These are phyloP conservation scores for Borovskyia barvae DNA, from an alignment of 208 protist species.

Conservation along the genomic window DNA sequence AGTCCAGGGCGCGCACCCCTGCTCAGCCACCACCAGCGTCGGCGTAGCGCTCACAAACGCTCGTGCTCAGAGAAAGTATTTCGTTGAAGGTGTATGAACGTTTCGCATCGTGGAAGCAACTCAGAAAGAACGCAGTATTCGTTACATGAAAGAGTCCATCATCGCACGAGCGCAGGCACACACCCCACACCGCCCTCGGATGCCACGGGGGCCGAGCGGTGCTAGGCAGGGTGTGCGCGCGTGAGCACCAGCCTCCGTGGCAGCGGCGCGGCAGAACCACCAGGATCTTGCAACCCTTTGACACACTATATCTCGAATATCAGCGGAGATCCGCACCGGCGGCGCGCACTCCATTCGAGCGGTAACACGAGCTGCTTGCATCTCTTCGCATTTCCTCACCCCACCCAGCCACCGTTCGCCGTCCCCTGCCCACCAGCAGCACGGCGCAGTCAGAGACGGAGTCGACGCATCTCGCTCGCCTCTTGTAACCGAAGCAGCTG, in stretches of 20 bases:
- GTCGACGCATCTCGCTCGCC: neutral
- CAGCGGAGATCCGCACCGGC: slow-evolving; percentile 6
- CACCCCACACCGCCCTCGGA: neutral
- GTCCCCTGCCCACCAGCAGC: neutral
- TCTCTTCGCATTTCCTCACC: neutral
- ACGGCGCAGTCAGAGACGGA: neutral
- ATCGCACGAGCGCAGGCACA: slow-evolving; percentile 12
- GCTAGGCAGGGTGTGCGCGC: too few relatives aligned
- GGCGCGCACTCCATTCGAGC: slow-evolving; percentile 31
- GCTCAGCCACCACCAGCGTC: too few relatives aligned
- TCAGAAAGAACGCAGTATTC: slow-evolving; percentile 37
- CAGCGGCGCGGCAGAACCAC: neutral
- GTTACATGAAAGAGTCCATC: slow-evolving; percentile 19
- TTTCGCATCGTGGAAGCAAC: slow-evolving; percentile 5
- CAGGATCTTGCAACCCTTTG: slow-evolving; percentile 71
- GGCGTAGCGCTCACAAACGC: too few relatives aligned
- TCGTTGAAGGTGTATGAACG: slow-evolving; percentile 24
- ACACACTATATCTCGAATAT: slow-evolving; percentile 66
- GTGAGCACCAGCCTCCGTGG: too few relatives aligned
- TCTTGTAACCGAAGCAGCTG: neutral
- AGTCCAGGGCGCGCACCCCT: too few relatives aligned
- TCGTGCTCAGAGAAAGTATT: too few relatives aligned
- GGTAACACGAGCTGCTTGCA: slow-evolving; percentile 79
- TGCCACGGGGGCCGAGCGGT: too few relatives aligned
- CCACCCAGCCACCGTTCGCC: too few relatives aligned